phyloP scores from a whole-genome alignment of 306 rosid genomes.

The Dalbergia oliveri region DNA sequence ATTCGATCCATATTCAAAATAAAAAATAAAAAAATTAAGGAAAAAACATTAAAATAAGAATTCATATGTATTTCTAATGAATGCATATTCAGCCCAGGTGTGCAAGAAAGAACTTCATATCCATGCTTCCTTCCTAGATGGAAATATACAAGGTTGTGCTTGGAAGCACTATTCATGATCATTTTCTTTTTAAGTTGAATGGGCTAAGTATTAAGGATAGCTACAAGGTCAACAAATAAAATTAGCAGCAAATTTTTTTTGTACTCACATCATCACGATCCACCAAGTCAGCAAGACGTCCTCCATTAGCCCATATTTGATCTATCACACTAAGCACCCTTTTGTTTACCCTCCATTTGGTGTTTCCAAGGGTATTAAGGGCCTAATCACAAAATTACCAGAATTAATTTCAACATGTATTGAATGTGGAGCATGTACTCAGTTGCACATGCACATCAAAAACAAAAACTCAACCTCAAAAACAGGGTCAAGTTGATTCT shows the following conservation, averaged over 20 bases:
- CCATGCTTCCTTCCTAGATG: neutral
- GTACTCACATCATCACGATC: slow-evolving; percentile 80
- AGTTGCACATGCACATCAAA: slow-evolving; percentile 2
- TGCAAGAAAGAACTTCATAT: neutral
- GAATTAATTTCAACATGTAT: slow-evolving; percentile 47
- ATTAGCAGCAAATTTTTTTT: slow-evolving; percentile 7
- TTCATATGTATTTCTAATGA: neutral
- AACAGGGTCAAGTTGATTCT: slow-evolving; percentile 70
- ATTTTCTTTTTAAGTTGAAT: slow-evolving; percentile 28
- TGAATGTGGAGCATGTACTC: slow-evolving; percentile 20
- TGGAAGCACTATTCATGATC: slow-evolving; percentile 15
- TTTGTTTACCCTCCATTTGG: slow-evolving; percentile 90
- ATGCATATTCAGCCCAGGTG: neutral
- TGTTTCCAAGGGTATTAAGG: slow-evolving; percentile 84
- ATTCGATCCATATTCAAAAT: slow-evolving; percentile 1
- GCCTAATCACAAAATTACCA: slow-evolving; percentile 64
- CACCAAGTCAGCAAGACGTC: slow-evolving; percentile 81
- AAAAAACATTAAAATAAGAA: neutral
- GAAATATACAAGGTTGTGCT: neutral
- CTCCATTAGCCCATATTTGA: slow-evolving; percentile 95
- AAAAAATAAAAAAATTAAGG: neutral
- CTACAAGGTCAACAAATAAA: slow-evolving; percentile 29
- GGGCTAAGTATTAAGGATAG: slow-evolving; percentile 2
- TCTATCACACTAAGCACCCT: slow-evolving; percentile 82
- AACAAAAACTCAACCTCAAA: slow-evolving; percentile 68